Conservation (phyloP, 176 grass and related monocot species). For the Oryza meyeriana region DNA sequence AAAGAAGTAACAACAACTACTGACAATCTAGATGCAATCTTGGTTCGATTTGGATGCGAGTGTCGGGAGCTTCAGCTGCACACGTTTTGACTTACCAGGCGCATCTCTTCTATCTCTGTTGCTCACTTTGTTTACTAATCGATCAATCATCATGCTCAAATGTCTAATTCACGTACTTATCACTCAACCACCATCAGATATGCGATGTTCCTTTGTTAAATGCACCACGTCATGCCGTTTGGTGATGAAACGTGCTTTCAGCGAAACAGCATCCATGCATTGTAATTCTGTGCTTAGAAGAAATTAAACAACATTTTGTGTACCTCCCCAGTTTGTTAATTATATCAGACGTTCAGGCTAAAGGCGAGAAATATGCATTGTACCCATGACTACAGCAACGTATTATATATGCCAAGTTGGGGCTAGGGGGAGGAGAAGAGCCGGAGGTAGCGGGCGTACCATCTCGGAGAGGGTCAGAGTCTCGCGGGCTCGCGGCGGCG, state of each 20-base stretch:
- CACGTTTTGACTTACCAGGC: constrained; percentile 1
- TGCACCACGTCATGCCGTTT: neutral
- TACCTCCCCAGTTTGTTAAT: too few relatives aligned
- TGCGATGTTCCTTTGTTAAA: neutral
- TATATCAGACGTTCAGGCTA: too few relatives aligned
- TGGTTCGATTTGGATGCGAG: neutral
- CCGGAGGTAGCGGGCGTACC: too few relatives aligned
- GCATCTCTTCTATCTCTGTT: neutral
- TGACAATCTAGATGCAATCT: neutral
- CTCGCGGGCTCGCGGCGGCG: too few relatives aligned
- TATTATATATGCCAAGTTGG: too few relatives aligned
- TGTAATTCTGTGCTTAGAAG: too few relatives aligned
- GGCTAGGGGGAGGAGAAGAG: too few relatives aligned
- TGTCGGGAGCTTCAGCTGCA: neutral
- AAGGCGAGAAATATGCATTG: too few relatives aligned
- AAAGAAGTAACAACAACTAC: too few relatives aligned
- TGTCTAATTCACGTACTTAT: neutral
- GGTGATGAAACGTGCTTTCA: neutral
- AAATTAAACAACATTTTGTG: too few relatives aligned
- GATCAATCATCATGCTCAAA: neutral
- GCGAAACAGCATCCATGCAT: neutral
- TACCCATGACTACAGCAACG: too few relatives aligned
- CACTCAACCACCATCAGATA: constrained; percentile 30
- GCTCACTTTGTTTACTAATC: neutral
- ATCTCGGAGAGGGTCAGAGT: too few relatives aligned